Percentiles rank a stretch among this genome's conserved stretches.
Conservation (phyloP, 768 basidiomycete species). For the Hypholoma fasciculare region DNA sequence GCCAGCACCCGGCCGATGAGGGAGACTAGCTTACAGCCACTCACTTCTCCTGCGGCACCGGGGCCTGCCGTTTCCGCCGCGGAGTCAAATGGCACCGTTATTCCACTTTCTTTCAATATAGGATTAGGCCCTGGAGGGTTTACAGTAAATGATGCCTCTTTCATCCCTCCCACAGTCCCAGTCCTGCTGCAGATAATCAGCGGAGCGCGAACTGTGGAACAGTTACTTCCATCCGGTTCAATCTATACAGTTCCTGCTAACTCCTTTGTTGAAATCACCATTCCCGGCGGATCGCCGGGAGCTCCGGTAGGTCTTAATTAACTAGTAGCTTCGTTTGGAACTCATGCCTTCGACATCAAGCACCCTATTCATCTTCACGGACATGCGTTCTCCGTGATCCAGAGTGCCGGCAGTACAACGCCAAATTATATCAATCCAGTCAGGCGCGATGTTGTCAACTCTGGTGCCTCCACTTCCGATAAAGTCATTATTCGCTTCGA, state of each 20-base stretch:
- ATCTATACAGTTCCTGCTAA: slow-evolving; percentile 45
- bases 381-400: slow-evolving; percentile 3
- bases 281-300: slow-evolving; percentile 38
- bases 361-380: slow-evolving; percentile 12
- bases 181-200: slow-evolving; percentile 32
- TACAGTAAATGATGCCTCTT: too few relatives aligned
- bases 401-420: background rate
- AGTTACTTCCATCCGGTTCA: slow-evolving; percentile 39
- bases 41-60: too few relatives aligned
- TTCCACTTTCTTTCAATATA: too few relatives aligned
- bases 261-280: slow-evolving; percentile 46
- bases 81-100: too few relatives aligned
- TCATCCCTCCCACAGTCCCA: too few relatives aligned
- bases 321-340: too few relatives aligned
- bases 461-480: slow-evolving; percentile 4
- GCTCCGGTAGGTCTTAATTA: slow-evolving; percentile 27
- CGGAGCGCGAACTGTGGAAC: slow-evolving; percentile 37
- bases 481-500: slow-evolving; percentile 14
- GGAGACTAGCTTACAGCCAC: too few relatives aligned
- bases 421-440: slow-evolving; percentile 6
- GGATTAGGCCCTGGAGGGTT: too few relatives aligned
- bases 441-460: slow-evolving; percentile 1
- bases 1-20: too few relatives aligned
- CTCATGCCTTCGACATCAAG: background rate
- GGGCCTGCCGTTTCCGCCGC: too few relatives aligned